phyloP scores from a whole-genome alignment of 352 stramenopile genomes.

The Phytophthora sansomeana region DNA sequence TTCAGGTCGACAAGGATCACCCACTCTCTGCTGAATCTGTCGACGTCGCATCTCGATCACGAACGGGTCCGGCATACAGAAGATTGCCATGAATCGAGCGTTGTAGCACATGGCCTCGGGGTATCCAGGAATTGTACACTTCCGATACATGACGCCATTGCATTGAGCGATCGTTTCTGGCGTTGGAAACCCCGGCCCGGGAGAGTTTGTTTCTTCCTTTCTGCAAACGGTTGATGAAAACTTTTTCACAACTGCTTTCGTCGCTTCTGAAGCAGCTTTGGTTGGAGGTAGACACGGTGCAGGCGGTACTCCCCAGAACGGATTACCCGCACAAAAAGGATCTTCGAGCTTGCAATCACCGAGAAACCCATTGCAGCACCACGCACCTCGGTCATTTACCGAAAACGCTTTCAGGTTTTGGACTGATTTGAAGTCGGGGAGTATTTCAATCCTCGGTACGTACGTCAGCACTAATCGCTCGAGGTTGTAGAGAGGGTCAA shows the following conservation, averaged over 20 bases:
- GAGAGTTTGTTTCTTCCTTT: not conserved
- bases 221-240: conserved; percentile 20
- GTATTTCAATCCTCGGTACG: not conserved
- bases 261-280: not conserved
- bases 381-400: conserved; percentile 1
- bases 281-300: conserved; percentile 6
- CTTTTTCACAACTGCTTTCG: conserved; percentile 10
- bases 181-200: conserved; percentile 9
- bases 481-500: conserved; percentile 25
- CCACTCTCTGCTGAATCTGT: conserved; percentile 31
- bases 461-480: conserved; percentile 25
- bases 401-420: conserved; percentile 20
- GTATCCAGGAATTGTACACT: conserved; percentile 6
- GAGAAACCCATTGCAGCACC: conserved; percentile 43
- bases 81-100: conserved; percentile 34
- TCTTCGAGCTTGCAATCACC: conserved; percentile 22
- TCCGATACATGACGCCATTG: conserved; percentile 37
- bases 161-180: conserved; percentile 21
- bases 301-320: conserved; percentile 6
- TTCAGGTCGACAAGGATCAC: conserved; percentile 24
- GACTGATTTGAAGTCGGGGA: conserved; percentile 26
- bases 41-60: conserved; percentile 30
- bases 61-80: conserved; percentile 22
- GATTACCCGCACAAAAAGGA: conserved; percentile 4
- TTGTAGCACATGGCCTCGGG: conserved; percentile 35